Percentiles rank a stretch among this genome's conserved stretches.
Evolutionary conservation across 257 asterid genomes (phyloP).

Genomic region (Anisodus acutangulus): DNA sequence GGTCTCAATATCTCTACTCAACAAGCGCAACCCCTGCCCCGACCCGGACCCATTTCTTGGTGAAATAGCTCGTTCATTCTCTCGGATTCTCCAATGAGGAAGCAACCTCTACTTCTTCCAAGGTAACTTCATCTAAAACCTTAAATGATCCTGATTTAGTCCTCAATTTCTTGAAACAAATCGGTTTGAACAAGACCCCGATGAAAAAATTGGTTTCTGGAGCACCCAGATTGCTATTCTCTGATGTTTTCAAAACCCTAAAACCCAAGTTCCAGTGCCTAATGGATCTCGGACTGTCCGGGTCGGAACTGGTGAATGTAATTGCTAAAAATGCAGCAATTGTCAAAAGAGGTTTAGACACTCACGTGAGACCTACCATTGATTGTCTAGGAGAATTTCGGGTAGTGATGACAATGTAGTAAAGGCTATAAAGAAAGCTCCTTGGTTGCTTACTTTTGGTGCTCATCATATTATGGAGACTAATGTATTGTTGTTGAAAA

Average conservation of each 20-base stretch:
- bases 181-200: conserved; percentile 22
- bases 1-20: background rate
- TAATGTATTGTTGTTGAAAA: conserved; percentile 6
- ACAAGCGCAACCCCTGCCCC: background rate
- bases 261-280: conserved; percentile 31
- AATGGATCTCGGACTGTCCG: background rate
- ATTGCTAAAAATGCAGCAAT: background rate
- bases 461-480: background rate
- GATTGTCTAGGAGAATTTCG: background rate
- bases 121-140: conserved; percentile 24
- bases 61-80: background rate
- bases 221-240: conserved; percentile 4
- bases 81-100: conserved; percentile 7
- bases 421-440: background rate
- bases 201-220: conserved; percentile 32
- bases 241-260: conserved; percentile 29
- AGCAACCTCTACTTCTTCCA: conserved; percentile 24
- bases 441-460: conserved; percentile 12
- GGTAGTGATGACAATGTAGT: conserved; percentile 26
- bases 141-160: conserved; percentile 26
- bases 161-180: conserved; percentile 24
- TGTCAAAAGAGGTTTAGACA: background rate
- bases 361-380: background rate
- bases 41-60: background rate
- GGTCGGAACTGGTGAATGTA: conserved; percentile 1